Conservation (phyloP, 768 basidiomycete genomes). For the Mycena chlorophos region DNA sequence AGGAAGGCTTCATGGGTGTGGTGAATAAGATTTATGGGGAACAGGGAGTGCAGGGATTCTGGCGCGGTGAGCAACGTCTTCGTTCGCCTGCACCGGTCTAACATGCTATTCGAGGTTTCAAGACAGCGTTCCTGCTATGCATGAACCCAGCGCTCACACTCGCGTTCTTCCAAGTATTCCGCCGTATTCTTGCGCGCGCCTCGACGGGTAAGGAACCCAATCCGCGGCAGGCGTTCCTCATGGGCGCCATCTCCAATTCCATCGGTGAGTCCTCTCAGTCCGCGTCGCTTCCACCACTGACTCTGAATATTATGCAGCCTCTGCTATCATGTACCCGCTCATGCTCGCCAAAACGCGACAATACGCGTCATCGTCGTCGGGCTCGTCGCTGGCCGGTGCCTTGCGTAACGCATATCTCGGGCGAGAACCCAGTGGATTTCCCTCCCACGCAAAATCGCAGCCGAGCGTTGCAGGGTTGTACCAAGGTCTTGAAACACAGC, state of each 20-base stretch:
- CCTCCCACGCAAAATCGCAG: conserved; percentile 13
- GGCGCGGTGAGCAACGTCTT: conserved; percentile 45
- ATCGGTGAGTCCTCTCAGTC: conserved; percentile 33
- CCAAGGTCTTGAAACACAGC: conserved; percentile 52
- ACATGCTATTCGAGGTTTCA: conserved; percentile 42
- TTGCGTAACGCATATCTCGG: conserved; percentile 36
- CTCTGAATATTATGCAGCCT: conserved; percentile 30
- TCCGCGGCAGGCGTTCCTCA: conserved; percentile 52
- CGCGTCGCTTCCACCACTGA: background rate
- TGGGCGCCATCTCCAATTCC: conserved; percentile 56
- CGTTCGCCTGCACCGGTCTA: background rate
- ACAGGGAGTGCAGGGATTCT: conserved; percentile 54
- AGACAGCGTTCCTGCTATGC: conserved; percentile 47
- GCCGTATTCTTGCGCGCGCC: conserved; percentile 37
- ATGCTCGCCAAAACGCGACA: conserved; percentile 61
- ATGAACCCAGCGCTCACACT: conserved; percentile 62
- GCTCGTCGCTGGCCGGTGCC: conserved; percentile 34
- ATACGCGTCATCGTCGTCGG: conserved; percentile 43
- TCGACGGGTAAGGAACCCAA: conserved; percentile 33
- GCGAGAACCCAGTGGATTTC: conserved; percentile 11
- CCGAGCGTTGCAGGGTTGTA: conserved; percentile 45
- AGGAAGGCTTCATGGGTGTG: conserved; percentile 29
- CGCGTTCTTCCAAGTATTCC: conserved; percentile 52
- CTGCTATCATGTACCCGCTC: conserved; percentile 53
- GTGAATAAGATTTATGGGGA: conserved; percentile 47